Evolutionary conservation across 2,329 filamentous ascomycete genomes (phyloP).

Genomic region (Apiospora arundinis): DNA sequence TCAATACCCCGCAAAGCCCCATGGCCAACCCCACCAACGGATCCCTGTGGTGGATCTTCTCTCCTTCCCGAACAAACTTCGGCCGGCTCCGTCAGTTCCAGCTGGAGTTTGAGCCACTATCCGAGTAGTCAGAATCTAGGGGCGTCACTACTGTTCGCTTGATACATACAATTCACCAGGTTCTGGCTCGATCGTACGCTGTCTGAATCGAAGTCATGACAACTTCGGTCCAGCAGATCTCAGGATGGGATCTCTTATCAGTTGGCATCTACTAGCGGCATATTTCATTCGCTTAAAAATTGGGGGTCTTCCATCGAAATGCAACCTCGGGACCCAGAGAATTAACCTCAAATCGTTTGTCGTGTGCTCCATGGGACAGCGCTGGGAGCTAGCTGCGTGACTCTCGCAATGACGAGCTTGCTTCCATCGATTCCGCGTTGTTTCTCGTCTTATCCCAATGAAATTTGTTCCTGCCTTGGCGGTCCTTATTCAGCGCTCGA

Average conservation of each 20-base stretch:
- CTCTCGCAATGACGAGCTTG: too few species aligned
- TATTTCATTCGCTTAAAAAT: background rate
- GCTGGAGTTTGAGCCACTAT: background rate
- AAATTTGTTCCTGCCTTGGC: too few species aligned
- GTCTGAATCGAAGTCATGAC: background rate
- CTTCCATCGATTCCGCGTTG: too few species aligned
- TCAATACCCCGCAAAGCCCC: conserved; percentile 2
- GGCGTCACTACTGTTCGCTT: background rate
- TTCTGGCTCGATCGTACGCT: background rate
- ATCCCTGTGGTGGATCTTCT: conserved; percentile 14
- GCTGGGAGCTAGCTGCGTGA: too few species aligned
- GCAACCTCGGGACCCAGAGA: background rate
- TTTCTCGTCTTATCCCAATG: too few species aligned
- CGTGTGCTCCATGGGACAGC: too few species aligned
- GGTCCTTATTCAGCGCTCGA: too few species aligned
- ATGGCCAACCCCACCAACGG: background rate
- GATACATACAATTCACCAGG: background rate
- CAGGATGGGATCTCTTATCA: background rate
- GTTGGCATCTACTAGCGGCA: background rate
- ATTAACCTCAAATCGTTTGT: background rate
- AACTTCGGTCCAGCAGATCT: background rate
- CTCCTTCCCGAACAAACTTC: conserved; percentile 9
- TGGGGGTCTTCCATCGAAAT: background rate
- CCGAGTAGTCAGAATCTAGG: background rate
- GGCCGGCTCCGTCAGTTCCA: conserved; percentile 7